Percentiles rank a stretch among this genome's conserved stretches.
phyloP scores from a whole-genome alignment of 1,284 basidiomycete genomes.

The Rhizoctonia solani region DNA sequence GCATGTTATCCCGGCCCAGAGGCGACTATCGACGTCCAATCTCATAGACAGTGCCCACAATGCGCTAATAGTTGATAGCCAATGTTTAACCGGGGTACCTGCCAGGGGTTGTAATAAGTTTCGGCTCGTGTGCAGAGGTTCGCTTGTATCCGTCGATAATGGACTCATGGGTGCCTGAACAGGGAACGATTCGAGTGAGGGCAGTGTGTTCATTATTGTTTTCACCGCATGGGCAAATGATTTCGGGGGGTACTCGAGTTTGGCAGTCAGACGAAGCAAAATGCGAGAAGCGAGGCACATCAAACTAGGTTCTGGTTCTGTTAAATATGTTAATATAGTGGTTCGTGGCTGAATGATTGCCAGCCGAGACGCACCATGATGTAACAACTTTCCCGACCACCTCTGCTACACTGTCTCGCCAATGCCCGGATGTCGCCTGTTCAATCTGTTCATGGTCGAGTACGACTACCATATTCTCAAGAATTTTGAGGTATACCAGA shows the following conservation, averaged over 20 bases:
- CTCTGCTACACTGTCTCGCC: slow-evolving; percentile 35
- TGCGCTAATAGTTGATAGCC: background rate
- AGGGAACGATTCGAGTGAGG: background rate
- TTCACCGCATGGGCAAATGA: background rate
- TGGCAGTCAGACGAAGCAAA: slow-evolving; percentile 5
- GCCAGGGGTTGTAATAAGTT: slow-evolving; percentile 4
- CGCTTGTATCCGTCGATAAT: background rate
- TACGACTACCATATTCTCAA: slow-evolving; percentile 66
- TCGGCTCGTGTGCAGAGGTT: slow-evolving; percentile 2
- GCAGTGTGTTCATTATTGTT: background rate
- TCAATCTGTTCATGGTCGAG: slow-evolving; percentile 38
- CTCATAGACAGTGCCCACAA: slow-evolving; percentile 3
- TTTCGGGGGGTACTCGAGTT: background rate
- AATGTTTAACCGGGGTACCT: background rate
- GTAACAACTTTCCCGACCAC: background rate
- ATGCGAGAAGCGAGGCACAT: background rate
- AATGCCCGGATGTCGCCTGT: slow-evolving; percentile 34
- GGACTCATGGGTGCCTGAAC: background rate
- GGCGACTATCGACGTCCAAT: background rate
- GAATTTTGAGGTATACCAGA: slow-evolving; percentile 66
- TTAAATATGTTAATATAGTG: background rate
- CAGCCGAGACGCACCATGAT: background rate
- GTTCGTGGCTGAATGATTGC: background rate
- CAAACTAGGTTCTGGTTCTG: slow-evolving; percentile 5
- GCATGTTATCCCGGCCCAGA: background rate